phyloP scores from a whole-genome alignment of 2,329 filamentous ascomycete species.

The Elsinoe batatas region DNA sequence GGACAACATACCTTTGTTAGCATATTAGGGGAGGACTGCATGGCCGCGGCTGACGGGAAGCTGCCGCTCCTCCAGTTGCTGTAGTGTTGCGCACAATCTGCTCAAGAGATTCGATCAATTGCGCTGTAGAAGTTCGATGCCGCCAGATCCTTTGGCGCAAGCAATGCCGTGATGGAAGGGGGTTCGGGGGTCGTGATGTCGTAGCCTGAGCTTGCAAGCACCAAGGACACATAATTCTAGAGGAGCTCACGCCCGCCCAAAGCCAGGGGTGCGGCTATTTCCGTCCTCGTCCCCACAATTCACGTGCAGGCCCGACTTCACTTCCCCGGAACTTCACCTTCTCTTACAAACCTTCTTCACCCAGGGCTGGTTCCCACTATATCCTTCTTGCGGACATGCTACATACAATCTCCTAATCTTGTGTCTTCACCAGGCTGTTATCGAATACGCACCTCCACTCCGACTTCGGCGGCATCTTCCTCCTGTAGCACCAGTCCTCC shows the following conservation, averaged over 20 bases:
- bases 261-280: slow-evolving; percentile 3
- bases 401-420: not conserved
- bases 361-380: not conserved
- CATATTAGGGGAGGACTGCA: slow-evolving; percentile 38
- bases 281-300: not conserved
- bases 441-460: not conserved
- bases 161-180: slow-evolving; percentile 3
- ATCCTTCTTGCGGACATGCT: not conserved
- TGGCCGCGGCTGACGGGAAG: slow-evolving; percentile 35
- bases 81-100: slow-evolving; percentile 16
- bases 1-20: slow-evolving; percentile 39
- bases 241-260: slow-evolving; percentile 5
- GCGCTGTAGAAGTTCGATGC: not conserved
- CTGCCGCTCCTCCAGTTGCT: slow-evolving; percentile 31
- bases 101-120: not conserved
- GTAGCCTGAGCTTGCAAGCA: slow-evolving; percentile 3
- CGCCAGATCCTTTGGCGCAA: not conserved
- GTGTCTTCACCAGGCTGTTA: not conserved
- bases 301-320: not conserved
- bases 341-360: not conserved
- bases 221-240: slow-evolving; percentile 13
- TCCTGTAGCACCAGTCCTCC: not conserved
- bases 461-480: not conserved
- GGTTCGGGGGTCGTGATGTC: slow-evolving; percentile 12
- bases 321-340: not conserved